These are phyloP conservation scores for Brasenia schreberi DNA, from an alignment of 164 flowering plant genomes.

Conservation along the genomic window DNA sequence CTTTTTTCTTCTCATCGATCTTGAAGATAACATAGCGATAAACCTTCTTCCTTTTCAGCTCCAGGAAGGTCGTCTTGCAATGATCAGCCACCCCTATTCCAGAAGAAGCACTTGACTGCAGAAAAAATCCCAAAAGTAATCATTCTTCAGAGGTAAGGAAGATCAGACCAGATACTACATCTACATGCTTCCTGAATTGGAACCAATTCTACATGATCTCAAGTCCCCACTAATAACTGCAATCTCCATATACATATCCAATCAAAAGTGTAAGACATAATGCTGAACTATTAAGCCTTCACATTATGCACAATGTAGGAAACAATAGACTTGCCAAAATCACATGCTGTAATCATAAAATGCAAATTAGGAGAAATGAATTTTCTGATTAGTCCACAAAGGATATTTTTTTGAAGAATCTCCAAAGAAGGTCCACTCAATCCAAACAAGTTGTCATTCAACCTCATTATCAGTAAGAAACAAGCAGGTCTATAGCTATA, in stretches of 20 bases:
- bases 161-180: no score
- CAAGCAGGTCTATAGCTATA: no score
- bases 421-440: no score
- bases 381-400: not conserved
- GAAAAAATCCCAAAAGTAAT: constrained; percentile 5
- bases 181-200: no score
- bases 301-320: not conserved
- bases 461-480: no score
- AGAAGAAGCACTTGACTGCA: constrained; percentile 53
- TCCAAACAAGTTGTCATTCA: no score
- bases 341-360: not conserved
- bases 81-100: constrained; percentile 78
- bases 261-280: no score
- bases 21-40: constrained; percentile 66
- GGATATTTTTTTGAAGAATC: no score
- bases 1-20: constrained; percentile 75
- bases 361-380: not conserved
- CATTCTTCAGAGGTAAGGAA: no score
- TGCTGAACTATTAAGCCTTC: no score
- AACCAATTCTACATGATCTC: no score
- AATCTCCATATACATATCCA: not conserved
- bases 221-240: not conserved
- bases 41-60: constrained; percentile 62
- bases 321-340: not conserved
- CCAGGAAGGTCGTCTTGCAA: constrained; percentile 43